These are phyloP conservation scores for Alternaria rosae DNA, from an alignment of 2,329 filamentous ascomycete species.

Conservation along the genomic window DNA sequence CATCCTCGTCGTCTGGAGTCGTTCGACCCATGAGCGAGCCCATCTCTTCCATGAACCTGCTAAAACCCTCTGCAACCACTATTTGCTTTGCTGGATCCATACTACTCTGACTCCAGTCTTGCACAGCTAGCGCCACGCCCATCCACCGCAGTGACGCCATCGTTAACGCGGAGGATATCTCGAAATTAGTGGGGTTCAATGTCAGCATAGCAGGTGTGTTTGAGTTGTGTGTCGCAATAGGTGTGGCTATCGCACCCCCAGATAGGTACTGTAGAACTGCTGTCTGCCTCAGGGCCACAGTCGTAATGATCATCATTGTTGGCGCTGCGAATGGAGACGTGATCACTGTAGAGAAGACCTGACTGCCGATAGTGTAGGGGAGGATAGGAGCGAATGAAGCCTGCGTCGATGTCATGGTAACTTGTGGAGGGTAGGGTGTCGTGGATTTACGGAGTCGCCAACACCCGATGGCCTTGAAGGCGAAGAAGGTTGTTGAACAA, in stretches of 20 bases:
- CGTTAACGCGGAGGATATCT: background rate
- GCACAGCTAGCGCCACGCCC: background rate
- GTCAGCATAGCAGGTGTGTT: background rate
- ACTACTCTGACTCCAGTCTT: background rate
- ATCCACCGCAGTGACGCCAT: background rate
- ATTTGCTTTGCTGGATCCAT: background rate
- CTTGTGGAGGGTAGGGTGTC: background rate
- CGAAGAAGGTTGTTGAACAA: background rate
- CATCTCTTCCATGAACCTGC: background rate
- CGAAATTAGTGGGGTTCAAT: background rate
- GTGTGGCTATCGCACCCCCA: background rate
- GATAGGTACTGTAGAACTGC: background rate
- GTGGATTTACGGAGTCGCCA: background rate
- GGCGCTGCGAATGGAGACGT: background rate
- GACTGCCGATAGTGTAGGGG: background rate
- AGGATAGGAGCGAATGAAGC: background rate
- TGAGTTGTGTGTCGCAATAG: background rate
- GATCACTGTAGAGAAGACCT: background rate
- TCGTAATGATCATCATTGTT: background rate
- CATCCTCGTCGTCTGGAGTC: background rate
- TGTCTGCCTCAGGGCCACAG: background rate
- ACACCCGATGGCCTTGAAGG: background rate
- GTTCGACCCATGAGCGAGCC: background rate
- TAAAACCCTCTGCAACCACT: background rate
- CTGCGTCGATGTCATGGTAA: background rate